phyloP scores from a whole-genome alignment of 2,329 filamentous ascomycete genomes.

The Phialophora verrucosa region DNA sequence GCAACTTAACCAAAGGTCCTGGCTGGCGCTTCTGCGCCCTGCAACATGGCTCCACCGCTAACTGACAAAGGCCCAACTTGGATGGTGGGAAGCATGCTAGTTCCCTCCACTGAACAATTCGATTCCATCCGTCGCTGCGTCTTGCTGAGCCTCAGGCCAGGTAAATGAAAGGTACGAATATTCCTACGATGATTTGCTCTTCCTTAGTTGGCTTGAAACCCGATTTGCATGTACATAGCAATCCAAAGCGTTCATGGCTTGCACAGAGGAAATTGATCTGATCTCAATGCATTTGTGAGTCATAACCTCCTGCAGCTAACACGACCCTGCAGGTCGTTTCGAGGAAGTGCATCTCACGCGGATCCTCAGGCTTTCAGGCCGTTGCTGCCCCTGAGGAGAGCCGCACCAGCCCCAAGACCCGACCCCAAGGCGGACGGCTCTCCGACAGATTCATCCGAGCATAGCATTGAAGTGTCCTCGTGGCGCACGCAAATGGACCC shows the following conservation, averaged over 20 bases:
- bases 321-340: conserved; percentile 1
- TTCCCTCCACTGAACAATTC: background rate
- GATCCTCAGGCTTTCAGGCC: background rate
- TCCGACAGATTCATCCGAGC: background rate
- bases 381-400: conserved; percentile 5
- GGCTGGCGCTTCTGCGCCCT: conserved; percentile 5
- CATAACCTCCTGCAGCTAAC: background rate
- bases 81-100: background rate
- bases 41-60: background rate
- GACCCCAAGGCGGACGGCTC: background rate
- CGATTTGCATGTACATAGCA: background rate
- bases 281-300: background rate
- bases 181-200: background rate
- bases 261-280: conserved; percentile 1
- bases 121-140: background rate
- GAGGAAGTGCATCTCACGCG: background rate
- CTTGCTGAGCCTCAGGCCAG: background rate
- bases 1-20: conserved; percentile 2
- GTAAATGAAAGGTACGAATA: background rate
- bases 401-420: background rate
- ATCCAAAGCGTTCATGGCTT: background rate
- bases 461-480: background rate
- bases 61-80: background rate
- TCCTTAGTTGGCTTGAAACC: background rate
- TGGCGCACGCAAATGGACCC: background rate